A percentile compares a stretch with the other conserved stretches of the same genome.
These are phyloP conservation scores for Phytophthora europaea DNA, from an alignment of 352 stramenopile genomes.

Conservation along the genomic window DNA sequence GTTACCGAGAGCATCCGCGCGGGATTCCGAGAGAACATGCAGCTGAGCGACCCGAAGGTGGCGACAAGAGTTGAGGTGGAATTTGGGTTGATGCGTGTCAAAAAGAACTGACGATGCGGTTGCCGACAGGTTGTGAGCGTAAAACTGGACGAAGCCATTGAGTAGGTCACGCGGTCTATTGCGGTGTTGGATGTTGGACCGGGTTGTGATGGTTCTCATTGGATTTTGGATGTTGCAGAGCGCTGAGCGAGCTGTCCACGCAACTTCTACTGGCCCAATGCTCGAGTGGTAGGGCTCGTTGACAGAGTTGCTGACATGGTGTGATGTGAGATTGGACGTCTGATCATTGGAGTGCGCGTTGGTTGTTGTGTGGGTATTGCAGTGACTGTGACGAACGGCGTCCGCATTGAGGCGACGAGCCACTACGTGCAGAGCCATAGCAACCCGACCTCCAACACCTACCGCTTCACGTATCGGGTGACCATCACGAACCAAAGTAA, in stretches of 20 bases:
- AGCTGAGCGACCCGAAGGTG: constrained; percentile 53
- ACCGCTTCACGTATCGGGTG: constrained; percentile 83
- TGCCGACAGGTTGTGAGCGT: constrained; percentile 40
- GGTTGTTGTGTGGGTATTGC: constrained; percentile 10
- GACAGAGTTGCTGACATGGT: not conserved
- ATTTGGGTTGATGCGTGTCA: not conserved
- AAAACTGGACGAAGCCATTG: constrained; percentile 79
- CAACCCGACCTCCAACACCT: constrained; percentile 57
- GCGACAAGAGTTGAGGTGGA: not conserved
- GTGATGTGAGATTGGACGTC: not conserved
- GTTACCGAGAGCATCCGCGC: constrained; percentile 49
- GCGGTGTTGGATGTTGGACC: not conserved
- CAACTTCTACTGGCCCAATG: constrained; percentile 75
- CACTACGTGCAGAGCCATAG: constrained; percentile 73
- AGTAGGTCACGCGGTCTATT: constrained; percentile 37
- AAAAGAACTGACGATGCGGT: constrained; percentile 6
- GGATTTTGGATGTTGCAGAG: constrained; percentile 40
- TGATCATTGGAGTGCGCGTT: not conserved
- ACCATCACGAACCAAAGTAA: constrained; percentile 84
- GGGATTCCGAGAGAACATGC: constrained; percentile 56
- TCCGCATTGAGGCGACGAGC: constrained; percentile 81
- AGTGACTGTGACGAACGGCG: constrained; percentile 76
- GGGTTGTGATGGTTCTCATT: not conserved
- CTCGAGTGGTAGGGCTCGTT: constrained; percentile 62
- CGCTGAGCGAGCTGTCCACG: constrained; percentile 69